Evolutionary conservation across 2,329 filamentous ascomycete species (phyloP), one percentile per base, ranked within the genome.

Genomic region (Epichloe scottii): DNA sequence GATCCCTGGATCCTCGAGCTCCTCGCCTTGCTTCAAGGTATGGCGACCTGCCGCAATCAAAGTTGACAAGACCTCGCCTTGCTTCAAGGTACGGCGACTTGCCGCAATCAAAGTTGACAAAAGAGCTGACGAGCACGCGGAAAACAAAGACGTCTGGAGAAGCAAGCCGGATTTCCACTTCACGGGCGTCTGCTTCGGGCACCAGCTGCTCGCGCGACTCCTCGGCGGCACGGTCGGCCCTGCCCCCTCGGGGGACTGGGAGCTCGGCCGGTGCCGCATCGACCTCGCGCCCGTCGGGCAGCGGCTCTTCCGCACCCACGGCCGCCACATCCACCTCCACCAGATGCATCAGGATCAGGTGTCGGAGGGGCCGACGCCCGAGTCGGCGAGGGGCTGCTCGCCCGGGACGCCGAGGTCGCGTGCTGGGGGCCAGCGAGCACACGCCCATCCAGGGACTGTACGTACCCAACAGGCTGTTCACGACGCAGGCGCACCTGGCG

Each of bases 171-270:
- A 76, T 19, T 74, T 79, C 45, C 71, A 72, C 35, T 68, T 90
- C 35, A 78, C 89, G 17, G 87, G 87, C 2, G 79, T 90, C 10
- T 93, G 87, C 65, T 90, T 89, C 63, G 87, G 87, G 5, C 87
- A 91, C 60, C 87, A 91, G 65, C 82, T 93, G 55, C 71, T 93
- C 34, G 82, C 80, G 1, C 76, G 87, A 33, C 84, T 87, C 2
- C 65, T 89, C 52, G 85, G 82, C 5, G 77, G 72, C n/a, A 77
- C 78, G 55, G 83, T 90, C 2, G 81, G 74, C 15, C 72, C 81
- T 33, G 82, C 79, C 55, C 55, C 76, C 82, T 66, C 70, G 17
- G 82, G 82, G 7, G 68, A 76, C 23, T 93, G 87, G 87, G 87
- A 93, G 62, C 71, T 85, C 10, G 79, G 82, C 33, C 85, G 89